Percentiles rank a stretch among this genome's conserved stretches.
These are phyloP conservation scores for Leishmania braziliensis DNA, from an alignment of 208 protist genomes.

Conservation along the genomic window DNA sequence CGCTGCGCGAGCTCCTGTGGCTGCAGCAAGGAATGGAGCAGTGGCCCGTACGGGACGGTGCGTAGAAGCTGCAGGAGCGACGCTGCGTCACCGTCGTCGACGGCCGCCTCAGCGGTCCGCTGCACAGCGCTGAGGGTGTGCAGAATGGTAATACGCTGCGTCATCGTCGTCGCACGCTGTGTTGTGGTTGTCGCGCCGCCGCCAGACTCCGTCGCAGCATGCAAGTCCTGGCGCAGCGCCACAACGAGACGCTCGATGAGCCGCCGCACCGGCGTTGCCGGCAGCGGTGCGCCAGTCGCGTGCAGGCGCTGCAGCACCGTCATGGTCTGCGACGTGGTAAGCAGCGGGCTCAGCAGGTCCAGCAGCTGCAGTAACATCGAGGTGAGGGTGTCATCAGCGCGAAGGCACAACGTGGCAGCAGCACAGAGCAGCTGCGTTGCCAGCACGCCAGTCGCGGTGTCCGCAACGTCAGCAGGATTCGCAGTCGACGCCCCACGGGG, in stretches of 20 bases:
- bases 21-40: conserved; percentile 16
- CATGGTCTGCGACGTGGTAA: conserved; percentile 34
- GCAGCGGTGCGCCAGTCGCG: conserved; percentile 25
- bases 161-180: not conserved
- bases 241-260: conserved; percentile 32
- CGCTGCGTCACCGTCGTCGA: conserved; percentile 19
- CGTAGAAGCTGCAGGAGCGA: conserved; percentile 23
- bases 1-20: conserved; percentile 10
- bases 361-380: conserved; percentile 46
- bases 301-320: conserved; percentile 37
- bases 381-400: conserved; percentile 47
- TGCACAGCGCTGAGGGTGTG: conserved; percentile 26
- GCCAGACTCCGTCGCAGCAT: not conserved
- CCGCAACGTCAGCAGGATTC: not conserved
- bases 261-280: conserved; percentile 18
- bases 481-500: not conserved
- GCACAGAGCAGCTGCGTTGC: conserved; percentile 49
- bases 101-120: conserved; percentile 14
- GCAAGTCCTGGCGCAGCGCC: conserved; percentile 9
- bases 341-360: conserved; percentile 28
- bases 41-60: conserved; percentile 16
- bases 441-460: conserved; percentile 28
- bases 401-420: conserved; percentile 47
- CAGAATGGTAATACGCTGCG: conserved; percentile 18
- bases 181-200: not conserved